Evolutionary conservation across 768 basidiomycete species (phyloP).

Genomic region (Boletus tomentosulus): DNA sequence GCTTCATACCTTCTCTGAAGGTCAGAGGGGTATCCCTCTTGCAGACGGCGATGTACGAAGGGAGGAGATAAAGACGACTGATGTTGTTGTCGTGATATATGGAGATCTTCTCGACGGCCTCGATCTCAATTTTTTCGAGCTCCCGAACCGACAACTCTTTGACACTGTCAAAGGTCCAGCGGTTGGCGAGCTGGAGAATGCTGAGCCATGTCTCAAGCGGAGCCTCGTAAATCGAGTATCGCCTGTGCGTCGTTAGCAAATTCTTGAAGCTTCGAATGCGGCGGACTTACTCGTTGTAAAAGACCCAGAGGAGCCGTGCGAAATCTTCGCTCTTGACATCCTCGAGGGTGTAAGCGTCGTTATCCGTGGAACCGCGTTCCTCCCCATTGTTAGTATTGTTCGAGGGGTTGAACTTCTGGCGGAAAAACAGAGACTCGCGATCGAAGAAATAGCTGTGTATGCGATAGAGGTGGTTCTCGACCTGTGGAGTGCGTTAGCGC

Average conservation of each 20-base stretch:
- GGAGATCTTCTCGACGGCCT: constrained; percentile 34
- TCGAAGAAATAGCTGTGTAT: constrained; percentile 62
- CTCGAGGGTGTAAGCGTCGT: constrained; percentile 42
- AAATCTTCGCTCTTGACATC: constrained; percentile 46
- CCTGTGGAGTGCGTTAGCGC: constrained; percentile 36
- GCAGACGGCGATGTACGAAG: constrained; percentile 34
- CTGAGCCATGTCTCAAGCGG: constrained; percentile 39
- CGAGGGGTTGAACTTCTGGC: constrained; percentile 30
- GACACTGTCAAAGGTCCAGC: constrained; percentile 40
- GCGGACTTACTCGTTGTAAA: constrained; percentile 54
- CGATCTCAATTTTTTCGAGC: constrained; percentile 35
- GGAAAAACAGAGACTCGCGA: constrained; percentile 54
- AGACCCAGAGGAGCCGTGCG: constrained; percentile 54
- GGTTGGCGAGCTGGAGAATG: constrained; percentile 37
- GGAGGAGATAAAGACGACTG: constrained; percentile 32
- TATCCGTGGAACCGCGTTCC: constrained; percentile 36
- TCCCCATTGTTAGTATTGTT: constrained; percentile 30
- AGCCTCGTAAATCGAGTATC: constrained; percentile 38
- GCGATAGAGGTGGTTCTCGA: constrained; percentile 51
- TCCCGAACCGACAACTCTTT: constrained; percentile 37
- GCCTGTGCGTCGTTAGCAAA: constrained; percentile 17
- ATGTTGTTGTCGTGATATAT: constrained; percentile 37
- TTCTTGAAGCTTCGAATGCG: neutral
- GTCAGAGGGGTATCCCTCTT: constrained; percentile 34
- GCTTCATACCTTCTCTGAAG: constrained; percentile 38